phyloP scores from a whole-genome alignment of 306 rosid genomes.

The peach (Prunus persica) region Prunus_persica_NCBIv2 NC_034013.1:17000001-17000500 shows the following conservation, averaged over 20 bases:
- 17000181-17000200: too few species aligned
- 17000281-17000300: not conserved
- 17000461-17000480: constrained; percentile 13
- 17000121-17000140: too few species aligned
- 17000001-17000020: too few species aligned
- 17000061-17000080: too few species aligned
- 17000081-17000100: too few species aligned
- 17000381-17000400: not conserved
- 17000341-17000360: constrained; percentile 1
- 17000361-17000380: not conserved
- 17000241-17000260: not conserved
- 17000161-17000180: too few species aligned
- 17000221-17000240: not conserved
- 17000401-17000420: not conserved
- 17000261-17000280: not conserved
- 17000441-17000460: not conserved
- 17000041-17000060: too few species aligned
- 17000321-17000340: not conserved
- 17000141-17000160: too few species aligned
- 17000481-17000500: constrained; percentile 97
- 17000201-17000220: not conserved
- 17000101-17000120: too few species aligned
- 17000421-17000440: not conserved
- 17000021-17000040: too few species aligned
- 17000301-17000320: not conserved